phyloP scores from a whole-genome alignment of 495 filamentous ascomycete genomes.

The Aspergillus panamensis region DNA sequence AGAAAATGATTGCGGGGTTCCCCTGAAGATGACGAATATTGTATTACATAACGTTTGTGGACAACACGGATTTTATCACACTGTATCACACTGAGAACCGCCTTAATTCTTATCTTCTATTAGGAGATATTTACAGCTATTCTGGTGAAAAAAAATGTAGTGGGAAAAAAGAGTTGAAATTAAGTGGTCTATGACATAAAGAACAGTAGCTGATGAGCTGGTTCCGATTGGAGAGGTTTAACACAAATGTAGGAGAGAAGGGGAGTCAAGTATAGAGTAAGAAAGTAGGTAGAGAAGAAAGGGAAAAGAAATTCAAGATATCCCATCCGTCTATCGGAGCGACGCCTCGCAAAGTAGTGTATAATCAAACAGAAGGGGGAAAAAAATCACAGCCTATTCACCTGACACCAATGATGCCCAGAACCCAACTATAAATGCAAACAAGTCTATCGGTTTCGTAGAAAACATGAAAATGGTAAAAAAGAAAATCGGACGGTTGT shows the following conservation, averaged over 20 bases:
- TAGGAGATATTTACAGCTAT: too few species aligned
- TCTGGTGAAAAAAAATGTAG: neutral
- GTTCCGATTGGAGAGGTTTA: conserved; percentile 12
- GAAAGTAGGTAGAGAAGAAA: conserved; percentile 12
- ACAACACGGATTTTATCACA: too few species aligned
- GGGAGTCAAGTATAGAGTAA: conserved; percentile 5
- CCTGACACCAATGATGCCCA: conserved; percentile 29
- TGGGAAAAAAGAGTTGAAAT: conserved; percentile 7
- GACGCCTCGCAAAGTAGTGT: conserved; percentile 33
- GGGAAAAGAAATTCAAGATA: conserved; percentile 25
- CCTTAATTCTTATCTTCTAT: too few species aligned
- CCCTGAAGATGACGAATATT: too few species aligned
- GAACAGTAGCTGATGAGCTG: conserved; percentile 21
- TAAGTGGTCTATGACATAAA: conserved; percentile 3
- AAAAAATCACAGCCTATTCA: conserved; percentile 19
- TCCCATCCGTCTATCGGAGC: conserved; percentile 36
- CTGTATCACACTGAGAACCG: too few species aligned
- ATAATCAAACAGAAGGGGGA: conserved; percentile 11
- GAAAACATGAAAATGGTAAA: conserved; percentile 30
- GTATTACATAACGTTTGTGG: too few species aligned
- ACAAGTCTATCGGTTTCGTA: conserved; percentile 46
- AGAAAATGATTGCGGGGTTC: too few species aligned
- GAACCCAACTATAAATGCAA: conserved; percentile 41
- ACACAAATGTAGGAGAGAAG: conserved; percentile 7
- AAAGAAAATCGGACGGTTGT: conserved; percentile 18